phyloP scores from a whole-genome alignment of 2,329 filamentous ascomycete genomes.

The Rutstroemia sp. region DNA sequence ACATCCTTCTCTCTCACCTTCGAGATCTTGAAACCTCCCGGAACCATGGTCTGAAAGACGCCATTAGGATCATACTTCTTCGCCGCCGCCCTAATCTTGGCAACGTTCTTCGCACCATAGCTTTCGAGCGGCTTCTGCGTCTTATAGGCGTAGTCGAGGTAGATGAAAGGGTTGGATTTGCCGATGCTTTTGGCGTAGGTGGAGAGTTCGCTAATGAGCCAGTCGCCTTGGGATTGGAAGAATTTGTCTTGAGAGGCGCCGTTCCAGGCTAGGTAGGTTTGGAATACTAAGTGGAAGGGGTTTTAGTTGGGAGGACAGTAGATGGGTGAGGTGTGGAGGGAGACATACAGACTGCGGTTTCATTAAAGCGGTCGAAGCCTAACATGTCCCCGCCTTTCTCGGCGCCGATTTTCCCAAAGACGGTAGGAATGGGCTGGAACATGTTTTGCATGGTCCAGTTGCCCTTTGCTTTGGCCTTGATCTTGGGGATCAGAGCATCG shows the following conservation, averaged over 20 bases:
- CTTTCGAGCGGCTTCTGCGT: not conserved
- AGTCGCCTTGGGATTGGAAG: not conserved
- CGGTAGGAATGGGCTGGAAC: not conserved
- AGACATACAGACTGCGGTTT: not conserved
- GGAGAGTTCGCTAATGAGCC: not conserved
- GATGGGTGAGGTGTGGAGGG: not conserved
- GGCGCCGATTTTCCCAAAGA: not conserved
- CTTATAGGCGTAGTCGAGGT: not conserved
- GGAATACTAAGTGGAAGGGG: not conserved
- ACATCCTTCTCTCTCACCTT: not conserved
- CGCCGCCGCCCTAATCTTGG: not conserved
- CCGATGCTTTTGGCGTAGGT: not conserved
- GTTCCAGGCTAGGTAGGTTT: not conserved
- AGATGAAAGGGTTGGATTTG: not conserved
- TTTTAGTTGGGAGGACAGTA: not conserved
- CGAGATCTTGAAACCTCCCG: not conserved
- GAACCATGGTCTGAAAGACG: not conserved
- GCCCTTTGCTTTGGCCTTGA: not conserved
- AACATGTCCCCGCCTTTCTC: not conserved
- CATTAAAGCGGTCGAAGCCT: not conserved
- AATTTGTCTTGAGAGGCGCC: not conserved
- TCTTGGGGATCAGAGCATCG: not conserved
- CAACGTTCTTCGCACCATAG: not conserved
- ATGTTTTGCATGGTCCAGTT: not conserved
- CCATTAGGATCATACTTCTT: not conserved